A percentile compares a stretch with the other conserved stretches of the same genome.
phyloP scores from a whole-genome alignment of 1,284 basidiomycete genomes.

The Sanghuangporus baumii region DNA sequence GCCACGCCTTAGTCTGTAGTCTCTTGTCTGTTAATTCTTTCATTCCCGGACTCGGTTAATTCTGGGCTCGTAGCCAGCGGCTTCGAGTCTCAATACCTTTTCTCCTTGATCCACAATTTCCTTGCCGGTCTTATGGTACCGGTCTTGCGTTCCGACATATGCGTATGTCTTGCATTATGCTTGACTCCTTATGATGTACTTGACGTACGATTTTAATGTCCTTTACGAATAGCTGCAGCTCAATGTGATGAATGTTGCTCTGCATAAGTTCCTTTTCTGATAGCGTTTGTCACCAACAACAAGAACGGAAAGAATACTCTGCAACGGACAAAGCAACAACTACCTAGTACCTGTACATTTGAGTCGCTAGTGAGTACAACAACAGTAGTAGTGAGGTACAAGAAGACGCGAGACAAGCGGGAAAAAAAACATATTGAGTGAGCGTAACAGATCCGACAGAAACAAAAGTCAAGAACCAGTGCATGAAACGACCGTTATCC shows the following conservation, averaged over 20 bases:
- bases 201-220: background rate
- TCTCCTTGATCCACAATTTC: background rate
- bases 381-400: too few species aligned
- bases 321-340: too few species aligned
- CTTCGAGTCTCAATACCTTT: background rate
- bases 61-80: background rate
- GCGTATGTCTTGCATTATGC: background rate
- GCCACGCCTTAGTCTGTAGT: background rate
- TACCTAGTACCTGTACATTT: too few species aligned
- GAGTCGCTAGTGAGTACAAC: too few species aligned
- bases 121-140: background rate
- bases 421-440: too few species aligned
- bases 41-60: background rate
- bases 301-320: too few species aligned
- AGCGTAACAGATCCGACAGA: background rate
- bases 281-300: too few species aligned
- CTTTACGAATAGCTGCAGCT: background rate
- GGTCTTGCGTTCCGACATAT: background rate
- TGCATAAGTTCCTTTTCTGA: background rate
- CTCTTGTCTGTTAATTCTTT: background rate
- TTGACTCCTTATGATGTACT: background rate
- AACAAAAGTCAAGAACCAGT: background rate
- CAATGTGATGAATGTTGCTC: background rate
- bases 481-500: background rate
- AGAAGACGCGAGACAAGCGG: too few species aligned